Percentiles rank a stretch among this genome's conserved stretches.
These are phyloP conservation scores for Talaromyces sp. DNA, from an alignment of 2,329 filamentous ascomycete genomes.

Conservation along the genomic window DNA sequence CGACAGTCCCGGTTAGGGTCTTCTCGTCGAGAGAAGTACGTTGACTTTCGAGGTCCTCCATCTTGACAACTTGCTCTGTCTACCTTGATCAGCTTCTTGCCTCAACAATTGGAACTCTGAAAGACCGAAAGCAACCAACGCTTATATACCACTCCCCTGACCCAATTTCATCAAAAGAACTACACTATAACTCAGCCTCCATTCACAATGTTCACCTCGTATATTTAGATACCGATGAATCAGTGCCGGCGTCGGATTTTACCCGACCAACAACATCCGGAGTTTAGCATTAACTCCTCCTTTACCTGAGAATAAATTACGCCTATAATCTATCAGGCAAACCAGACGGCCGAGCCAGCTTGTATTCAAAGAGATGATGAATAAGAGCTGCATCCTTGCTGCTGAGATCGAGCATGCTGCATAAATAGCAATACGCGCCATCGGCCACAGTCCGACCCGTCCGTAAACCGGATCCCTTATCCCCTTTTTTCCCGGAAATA, in stretches of 20 bases:
- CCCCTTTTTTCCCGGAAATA: too few species aligned
- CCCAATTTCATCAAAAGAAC: background rate
- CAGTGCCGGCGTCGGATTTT: background rate
- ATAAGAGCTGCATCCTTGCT: background rate
- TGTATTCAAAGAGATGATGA: background rate
- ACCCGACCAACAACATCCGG: background rate
- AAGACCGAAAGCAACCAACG: background rate
- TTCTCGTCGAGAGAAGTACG: slow-evolving; percentile 2
- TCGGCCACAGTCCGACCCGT: background rate
- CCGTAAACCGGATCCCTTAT: background rate
- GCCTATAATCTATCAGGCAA: background rate
- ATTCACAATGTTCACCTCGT: background rate
- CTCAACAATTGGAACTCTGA: background rate
- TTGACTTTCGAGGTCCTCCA: background rate
- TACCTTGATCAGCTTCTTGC: background rate
- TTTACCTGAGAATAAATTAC: too few species aligned
- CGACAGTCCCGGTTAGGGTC: background rate
- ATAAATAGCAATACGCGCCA: background rate
- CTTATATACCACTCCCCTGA: background rate
- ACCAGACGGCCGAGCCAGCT: background rate
- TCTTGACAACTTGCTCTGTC: background rate
- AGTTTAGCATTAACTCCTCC: background rate
- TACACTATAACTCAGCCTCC: background rate
- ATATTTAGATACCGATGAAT: background rate
- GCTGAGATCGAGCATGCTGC: background rate